Conservation (phyloP, 768 basidiomycete species). For the Ramaria sp. region DNA sequence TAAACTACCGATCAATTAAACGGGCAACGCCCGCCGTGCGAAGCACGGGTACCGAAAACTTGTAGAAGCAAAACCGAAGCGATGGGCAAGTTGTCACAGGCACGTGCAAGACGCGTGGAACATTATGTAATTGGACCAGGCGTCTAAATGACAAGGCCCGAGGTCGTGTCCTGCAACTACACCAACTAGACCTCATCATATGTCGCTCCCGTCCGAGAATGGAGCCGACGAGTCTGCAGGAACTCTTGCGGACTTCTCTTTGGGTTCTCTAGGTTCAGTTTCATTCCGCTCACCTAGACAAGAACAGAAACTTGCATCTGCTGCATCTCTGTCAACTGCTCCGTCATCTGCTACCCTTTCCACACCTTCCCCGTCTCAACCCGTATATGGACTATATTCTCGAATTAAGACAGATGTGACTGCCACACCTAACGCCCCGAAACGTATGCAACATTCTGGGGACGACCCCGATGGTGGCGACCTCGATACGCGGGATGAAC, state of each 20-base stretch:
- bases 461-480: constrained; percentile 4
- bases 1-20: no score
- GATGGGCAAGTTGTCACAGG: no score
- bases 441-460: not conserved
- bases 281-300: not conserved
- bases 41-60: no score
- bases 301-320: constrained; percentile 2
- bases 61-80: no score
- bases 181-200: not conserved
- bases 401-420: not conserved
- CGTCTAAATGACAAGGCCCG: no score
- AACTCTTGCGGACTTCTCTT: constrained; percentile 49
- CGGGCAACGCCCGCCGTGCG: no score
- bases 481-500: constrained; percentile 27
- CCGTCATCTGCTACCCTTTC: constrained; percentile 14
- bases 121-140: no score
- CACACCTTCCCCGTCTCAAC: constrained; percentile 15
- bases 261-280: constrained; percentile 40
- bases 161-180: no score
- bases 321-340: constrained; percentile 7
- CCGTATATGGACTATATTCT: not conserved
- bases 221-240: constrained; percentile 23
- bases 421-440: not conserved
- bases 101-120: no score
- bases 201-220: not conserved